Evolutionary conservation across 2,329 filamentous ascomycete genomes (phyloP), one percentile per base, ranked within the genome.

Genomic region (Curvularia lunata): DNA sequence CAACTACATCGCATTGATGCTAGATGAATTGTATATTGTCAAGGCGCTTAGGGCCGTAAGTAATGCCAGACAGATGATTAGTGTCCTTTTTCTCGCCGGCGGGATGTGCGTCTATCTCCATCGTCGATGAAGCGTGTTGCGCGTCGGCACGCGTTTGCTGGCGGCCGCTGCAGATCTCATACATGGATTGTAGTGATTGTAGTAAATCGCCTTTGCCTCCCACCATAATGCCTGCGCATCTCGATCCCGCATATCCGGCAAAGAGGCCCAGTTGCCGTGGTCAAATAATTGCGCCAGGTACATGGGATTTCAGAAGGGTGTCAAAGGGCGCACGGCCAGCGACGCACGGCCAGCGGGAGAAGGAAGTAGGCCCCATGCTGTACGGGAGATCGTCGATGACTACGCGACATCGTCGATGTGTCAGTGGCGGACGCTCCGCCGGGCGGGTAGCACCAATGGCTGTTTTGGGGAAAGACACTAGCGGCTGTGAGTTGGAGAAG

Each of bases 271-370:
- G 5, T 16, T 37, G 32, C 16, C 16, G 63, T 75, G 34, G 69
- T 68, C 52, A 50, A 77, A 13, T 73, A 74, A 37, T 42, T 74
- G 74, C 32, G n/a, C 21, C 46, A 27, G 19, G 43, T 19, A 19
- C 25, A 30, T 30, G 43, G 43, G 13, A 46, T 42, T 42, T 42
- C 18, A 13, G 4, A 23, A 16, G 40, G 19, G 8, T 28, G 45
- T n/a, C n/a, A 19, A 30, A 21, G 7, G 7, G 30, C 43, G 27
- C n/a, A 32, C 28, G 28, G 48, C 16, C 25, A 4, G 21, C 12
- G 12, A 18, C 25, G 48, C 38, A 51, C 48, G 48, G 28, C 10
- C 40, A 5, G 40, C 48, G 48, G 40, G 18, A 30, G 21, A 16
- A n/a, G 16, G 32, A 37, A 13, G 13, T 9, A 37, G 41, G 48